Conservation (phyloP, 2,329 filamentous ascomycete species). For the Neonectria punicea region DNA sequence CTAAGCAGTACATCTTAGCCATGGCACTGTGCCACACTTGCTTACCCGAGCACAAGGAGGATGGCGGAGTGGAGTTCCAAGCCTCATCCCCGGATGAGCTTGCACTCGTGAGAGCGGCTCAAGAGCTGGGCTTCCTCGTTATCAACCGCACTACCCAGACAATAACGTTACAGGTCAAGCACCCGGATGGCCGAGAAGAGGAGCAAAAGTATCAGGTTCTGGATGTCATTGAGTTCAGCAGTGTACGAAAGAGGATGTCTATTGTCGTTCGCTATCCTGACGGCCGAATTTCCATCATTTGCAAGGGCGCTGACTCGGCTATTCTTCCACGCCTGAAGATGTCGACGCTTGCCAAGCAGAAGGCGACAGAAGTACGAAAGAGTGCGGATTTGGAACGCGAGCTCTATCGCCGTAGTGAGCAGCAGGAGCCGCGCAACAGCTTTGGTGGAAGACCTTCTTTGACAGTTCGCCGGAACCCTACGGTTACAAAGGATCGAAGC, state of each 20-base stretch:
- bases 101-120: conserved; percentile 84
- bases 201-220: conserved; percentile 80
- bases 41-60: conserved; percentile 76
- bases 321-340: conserved; percentile 82
- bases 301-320: conserved; percentile 89
- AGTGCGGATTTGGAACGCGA: conserved; percentile 69
- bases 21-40: conserved; percentile 93
- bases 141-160: conserved; percentile 77
- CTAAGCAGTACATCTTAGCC: conserved; percentile 83
- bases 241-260: conserved; percentile 90
- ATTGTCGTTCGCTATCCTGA: conserved; percentile 88
- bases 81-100: conserved; percentile 91
- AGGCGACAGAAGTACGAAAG: conserved; percentile 73
- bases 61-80: conserved; percentile 82
- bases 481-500: conserved; percentile 41
- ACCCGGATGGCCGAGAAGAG: conserved; percentile 50
- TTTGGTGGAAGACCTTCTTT: conserved; percentile 65
- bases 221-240: conserved; percentile 92
- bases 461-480: conserved; percentile 58
- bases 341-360: conserved; percentile 78
- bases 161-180: conserved; percentile 64
- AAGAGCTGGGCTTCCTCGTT: conserved; percentile 85
- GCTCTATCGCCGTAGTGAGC: conserved; percentile 65
- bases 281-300: conserved; percentile 82
- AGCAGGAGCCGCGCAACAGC: conserved; percentile 64